Evolutionary conservation across 2,329 filamentous ascomycete species (phyloP), one percentile per base, ranked within the genome.

Genomic region (Tolypocladium tropicale): DNA sequence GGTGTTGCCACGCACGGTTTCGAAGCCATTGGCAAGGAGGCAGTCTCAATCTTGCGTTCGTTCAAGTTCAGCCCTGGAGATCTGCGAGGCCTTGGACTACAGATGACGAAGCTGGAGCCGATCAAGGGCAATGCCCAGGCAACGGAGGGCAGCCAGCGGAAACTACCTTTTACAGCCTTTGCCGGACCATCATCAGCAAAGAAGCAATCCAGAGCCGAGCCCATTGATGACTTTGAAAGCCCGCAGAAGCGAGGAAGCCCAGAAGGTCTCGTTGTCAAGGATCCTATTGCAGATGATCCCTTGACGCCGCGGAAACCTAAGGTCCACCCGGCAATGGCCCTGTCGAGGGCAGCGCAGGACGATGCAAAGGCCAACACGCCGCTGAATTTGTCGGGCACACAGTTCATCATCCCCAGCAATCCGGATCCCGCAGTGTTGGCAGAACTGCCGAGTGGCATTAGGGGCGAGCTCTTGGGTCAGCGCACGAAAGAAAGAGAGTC

Each of bases 41-140:
- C 91, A 0, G 77, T 96, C n/a, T 85, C 86, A 0, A 88, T 96
- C 53, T 73, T 99, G 55, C 85, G 88, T 55, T 85, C 87, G 2
- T 93, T 89, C 68, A 86, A 82, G 28, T 90, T 97, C 64, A 89
- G 88, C 2, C 90, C 94, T 0, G 94, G 93, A 11, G 94, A 99
- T 67, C 78, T 99, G n/a, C 83, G 94, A 65, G 94, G 94, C 0
- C 77, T 99, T 11, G 94, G 94, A 0, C 82, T 97, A 1, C 93
- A 96, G 67, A 88, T 97, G 84, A 94, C 91, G 16, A 96, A 91
- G 69, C 78, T 99, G 4, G 91, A 96, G 63, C 84, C 88, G 0
- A 74, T 94, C 64, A 95, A 89, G 65, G 66, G 72, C 18, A 74
- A 77, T 2, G 64, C 71, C 1, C 74, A 79, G n/a, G 80, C 74